phyloP scores from a whole-genome alignment of 1,139 yeast species.

The Yamadazyma buinensis region DNA sequence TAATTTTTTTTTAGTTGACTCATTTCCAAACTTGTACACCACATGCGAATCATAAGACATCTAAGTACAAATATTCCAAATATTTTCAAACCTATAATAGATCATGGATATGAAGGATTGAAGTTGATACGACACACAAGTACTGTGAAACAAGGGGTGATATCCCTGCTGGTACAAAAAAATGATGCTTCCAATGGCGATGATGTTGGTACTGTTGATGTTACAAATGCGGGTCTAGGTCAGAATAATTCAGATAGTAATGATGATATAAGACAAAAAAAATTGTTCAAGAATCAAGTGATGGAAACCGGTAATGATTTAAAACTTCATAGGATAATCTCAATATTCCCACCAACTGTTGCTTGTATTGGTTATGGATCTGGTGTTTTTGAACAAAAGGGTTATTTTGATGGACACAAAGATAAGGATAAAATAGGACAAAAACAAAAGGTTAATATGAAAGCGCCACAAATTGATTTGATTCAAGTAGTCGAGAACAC shows the following conservation, averaged over 20 bases:
- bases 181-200: not conserved
- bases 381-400: constrained; percentile 81
- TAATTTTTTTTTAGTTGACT: not conserved
- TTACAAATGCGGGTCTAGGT: not conserved
- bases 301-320: constrained; percentile 34
- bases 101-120: constrained; percentile 4
- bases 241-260: not conserved
- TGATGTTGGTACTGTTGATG: not conserved
- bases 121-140: not conserved
- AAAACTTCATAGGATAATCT: constrained; percentile 48
- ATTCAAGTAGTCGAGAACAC: constrained; percentile 81
- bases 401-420: constrained; percentile 32
- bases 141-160: too few species aligned
- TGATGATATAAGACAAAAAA: not conserved
- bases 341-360: not conserved
- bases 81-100: not conserved
- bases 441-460: constrained; percentile 3
- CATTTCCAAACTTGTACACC: not conserved
- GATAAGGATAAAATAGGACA: too few species aligned
- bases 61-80: too few species aligned
- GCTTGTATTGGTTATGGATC: constrained; percentile 79
- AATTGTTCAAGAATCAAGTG: not conserved
- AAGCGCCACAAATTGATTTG: constrained; percentile 64
- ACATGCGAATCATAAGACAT: not conserved
- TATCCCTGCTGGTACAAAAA: too few species aligned